Conservation (phyloP, 306 rosid species). For the Prunus campanulata region DNA sequence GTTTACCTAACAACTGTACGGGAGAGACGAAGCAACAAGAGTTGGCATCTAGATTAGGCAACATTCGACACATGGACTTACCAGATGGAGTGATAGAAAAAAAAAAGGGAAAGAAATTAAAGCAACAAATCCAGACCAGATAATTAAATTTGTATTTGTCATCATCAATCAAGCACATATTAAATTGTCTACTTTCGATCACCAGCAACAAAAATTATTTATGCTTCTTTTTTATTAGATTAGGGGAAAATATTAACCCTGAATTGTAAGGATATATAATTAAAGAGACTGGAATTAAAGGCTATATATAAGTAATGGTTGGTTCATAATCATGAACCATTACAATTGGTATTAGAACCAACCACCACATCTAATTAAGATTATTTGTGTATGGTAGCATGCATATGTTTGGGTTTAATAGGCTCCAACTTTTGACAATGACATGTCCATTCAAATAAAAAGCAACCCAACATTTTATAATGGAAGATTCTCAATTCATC, state of each 20-base stretch:
- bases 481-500: no score
- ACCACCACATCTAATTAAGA: background rate
- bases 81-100: constrained; percentile 4
- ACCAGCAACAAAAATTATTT: no score
- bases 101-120: background rate
- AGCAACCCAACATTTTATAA: no score
- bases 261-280: background rate
- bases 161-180: background rate
- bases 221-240: background rate
- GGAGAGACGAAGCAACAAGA: background rate
- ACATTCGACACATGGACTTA: background rate
- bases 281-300: background rate
- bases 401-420: no score
- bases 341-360: constrained; percentile 1
- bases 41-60: background rate
- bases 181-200: background rate
- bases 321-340: background rate
- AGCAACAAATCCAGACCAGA: background rate
- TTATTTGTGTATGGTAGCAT: no score
- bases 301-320: background rate
- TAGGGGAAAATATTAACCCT: background rate
- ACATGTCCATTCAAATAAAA: no score
- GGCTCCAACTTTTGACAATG: no score
- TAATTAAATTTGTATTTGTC: background rate
- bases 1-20: background rate